phyloP scores from a whole-genome alignment of 805 yeast genomes.

The Jamesozyma lodderae region DNA sequence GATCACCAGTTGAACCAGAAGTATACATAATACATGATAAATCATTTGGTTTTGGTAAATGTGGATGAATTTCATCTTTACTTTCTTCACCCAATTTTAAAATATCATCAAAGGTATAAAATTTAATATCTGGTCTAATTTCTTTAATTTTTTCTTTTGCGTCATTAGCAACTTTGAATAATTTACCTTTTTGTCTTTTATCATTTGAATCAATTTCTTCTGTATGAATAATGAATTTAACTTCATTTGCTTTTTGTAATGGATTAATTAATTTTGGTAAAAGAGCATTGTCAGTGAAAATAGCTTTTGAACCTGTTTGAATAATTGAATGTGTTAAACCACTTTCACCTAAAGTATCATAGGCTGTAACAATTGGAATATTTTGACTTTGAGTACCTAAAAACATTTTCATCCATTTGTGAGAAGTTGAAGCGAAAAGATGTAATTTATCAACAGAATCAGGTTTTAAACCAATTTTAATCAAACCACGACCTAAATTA shows the following conservation, averaged over 20 bases:
- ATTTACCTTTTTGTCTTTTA: conserved; percentile 50
- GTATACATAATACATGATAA: conserved; percentile 62
- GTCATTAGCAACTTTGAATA: conserved; percentile 46
- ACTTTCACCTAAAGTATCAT: conserved; percentile 85
- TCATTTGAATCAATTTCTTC: conserved; percentile 53
- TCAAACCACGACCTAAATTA: conserved; percentile 65
- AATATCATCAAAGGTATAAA: conserved; percentile 59
- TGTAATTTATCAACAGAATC: conserved; percentile 51
- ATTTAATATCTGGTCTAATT: conserved; percentile 65
- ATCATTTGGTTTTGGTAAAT: conserved; percentile 41
- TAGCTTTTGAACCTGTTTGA: conserved; percentile 68
- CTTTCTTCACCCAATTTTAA: conserved; percentile 48
- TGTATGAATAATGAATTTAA: conserved; percentile 63
- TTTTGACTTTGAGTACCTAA: conserved; percentile 69
- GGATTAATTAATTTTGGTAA: conserved; percentile 63
- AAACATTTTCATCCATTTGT: conserved; percentile 83
- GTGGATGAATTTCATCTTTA: conserved; percentile 33
- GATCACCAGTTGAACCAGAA: conserved; percentile 68
- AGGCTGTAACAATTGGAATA: conserved; percentile 91
- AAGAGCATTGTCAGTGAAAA: conserved; percentile 77
- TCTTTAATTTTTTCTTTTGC: conserved; percentile 53
- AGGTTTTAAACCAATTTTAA: conserved; percentile 57
- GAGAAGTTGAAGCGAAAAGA: conserved; percentile 83
- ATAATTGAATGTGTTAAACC: conserved; percentile 80
- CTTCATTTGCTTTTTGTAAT: conserved; percentile 48